Evolutionary conservation across 768 basidiomycete species (phyloP).

Genomic region (Termitomyces sp.): DNA sequence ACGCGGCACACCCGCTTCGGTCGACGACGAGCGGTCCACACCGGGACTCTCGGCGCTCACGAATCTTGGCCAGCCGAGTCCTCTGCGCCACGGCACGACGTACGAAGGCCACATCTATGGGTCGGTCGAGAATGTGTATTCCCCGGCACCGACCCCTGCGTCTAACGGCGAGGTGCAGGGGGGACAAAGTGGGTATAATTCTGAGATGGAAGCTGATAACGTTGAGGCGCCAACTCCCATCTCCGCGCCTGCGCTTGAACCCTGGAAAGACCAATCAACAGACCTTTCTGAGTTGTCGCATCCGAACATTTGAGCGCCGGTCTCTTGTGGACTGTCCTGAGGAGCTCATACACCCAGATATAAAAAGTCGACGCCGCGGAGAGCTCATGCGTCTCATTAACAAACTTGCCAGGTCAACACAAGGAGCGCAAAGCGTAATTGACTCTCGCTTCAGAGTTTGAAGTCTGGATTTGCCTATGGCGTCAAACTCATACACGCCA

Average conservation of each 20-base stretch:
- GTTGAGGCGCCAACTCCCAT: neutral
- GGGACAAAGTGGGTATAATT: constrained; percentile 51
- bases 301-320: no score
- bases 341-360: no score
- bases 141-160: constrained; percentile 44
- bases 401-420: no score
- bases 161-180: constrained; percentile 46
- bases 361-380: no score
- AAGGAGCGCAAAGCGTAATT: no score
- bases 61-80: constrained; percentile 28
- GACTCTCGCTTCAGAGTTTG: no score
- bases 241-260: neutral
- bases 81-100: constrained; percentile 37
- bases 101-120: constrained; percentile 21
- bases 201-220: constrained; percentile 32
- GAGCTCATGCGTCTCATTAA: no score
- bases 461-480: no score
- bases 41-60: constrained; percentile 2
- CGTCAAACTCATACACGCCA: no score
- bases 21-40: constrained; percentile 18
- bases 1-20: constrained; percentile 4
- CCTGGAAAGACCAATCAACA: neutral
- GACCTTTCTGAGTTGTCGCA: neutral
- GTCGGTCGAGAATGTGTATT: constrained; percentile 26
- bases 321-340: no score